Evolutionary conservation across 2,329 filamentous ascomycete species (phyloP).

Genomic region (Alternaria rosae): DNA sequence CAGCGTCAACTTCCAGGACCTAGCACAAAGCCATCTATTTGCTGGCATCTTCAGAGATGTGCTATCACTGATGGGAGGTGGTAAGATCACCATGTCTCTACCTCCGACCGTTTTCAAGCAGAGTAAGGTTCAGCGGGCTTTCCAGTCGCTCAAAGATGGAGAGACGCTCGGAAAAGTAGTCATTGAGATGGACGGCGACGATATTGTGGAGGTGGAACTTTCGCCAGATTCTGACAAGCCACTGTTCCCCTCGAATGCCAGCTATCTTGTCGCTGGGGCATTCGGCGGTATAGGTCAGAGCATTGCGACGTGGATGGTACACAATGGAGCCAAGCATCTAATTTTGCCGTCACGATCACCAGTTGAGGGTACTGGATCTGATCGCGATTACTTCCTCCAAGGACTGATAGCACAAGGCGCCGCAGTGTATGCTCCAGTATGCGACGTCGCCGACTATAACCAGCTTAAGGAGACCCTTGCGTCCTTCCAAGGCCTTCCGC

Average conservation of each 20-base stretch:
- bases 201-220: constrained; percentile 12
- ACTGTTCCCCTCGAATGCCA: constrained; percentile 19
- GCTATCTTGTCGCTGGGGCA: constrained; percentile 35
- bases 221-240: neutral
- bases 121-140: constrained; percentile 20
- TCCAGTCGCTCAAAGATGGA: constrained; percentile 22
- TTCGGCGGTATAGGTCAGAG: constrained; percentile 35
- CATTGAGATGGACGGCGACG: constrained; percentile 13
- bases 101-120: constrained; percentile 16
- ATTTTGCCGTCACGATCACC: constrained; percentile 25
- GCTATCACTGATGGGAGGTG: neutral
- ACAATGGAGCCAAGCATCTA: constrained; percentile 29
- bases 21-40: constrained; percentile 3
- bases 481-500: constrained; percentile 20
- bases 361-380: constrained; percentile 8
- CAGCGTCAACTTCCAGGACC: constrained; percentile 10
- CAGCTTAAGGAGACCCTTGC: constrained; percentile 12
- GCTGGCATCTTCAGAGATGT: constrained; percentile 2
- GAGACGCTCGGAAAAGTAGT: constrained; percentile 12
- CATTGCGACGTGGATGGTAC: constrained; percentile 28
- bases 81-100: neutral
- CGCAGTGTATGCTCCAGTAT: constrained; percentile 18
- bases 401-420: constrained; percentile 16
- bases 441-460: constrained; percentile 23
- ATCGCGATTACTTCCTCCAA: constrained; percentile 12